Percentiles rank a stretch among this genome's conserved stretches.
phyloP scores from a whole-genome alignment of 2,329 filamentous ascomycete genomes.

The Alternaria rosae region DNA sequence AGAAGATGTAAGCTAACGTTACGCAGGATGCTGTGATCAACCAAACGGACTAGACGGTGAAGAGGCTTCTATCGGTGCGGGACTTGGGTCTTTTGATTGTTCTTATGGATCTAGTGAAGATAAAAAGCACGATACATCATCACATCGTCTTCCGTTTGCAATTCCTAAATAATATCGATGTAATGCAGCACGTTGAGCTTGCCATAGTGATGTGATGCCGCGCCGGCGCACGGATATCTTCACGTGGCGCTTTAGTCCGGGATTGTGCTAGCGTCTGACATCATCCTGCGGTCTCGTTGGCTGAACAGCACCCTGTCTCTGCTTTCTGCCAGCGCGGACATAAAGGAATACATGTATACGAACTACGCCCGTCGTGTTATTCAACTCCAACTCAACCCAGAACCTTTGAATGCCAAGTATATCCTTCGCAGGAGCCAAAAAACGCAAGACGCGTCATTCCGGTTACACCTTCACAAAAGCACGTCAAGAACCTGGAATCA shows the following conservation, averaged over 20 bases:
- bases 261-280: constrained; percentile 6
- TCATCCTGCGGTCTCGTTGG: constrained; percentile 5
- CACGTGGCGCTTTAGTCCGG: background rate
- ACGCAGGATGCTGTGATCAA: constrained; percentile 27
- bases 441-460: constrained; percentile 39
- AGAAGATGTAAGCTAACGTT: constrained; percentile 6
- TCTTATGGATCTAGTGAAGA: background rate
- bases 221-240: background rate
- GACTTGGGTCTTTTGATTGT: background rate
- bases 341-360: background rate
- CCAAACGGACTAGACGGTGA: constrained; percentile 7
- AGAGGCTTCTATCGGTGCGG: background rate
- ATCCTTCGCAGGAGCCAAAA: constrained; percentile 33
- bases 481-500: constrained; percentile 22
- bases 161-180: background rate
- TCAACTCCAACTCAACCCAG: background rate
- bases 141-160: accelerated
- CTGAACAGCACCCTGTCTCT: background rate
- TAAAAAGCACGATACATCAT: background rate
- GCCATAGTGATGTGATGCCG: background rate
- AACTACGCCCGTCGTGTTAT: background rate
- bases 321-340: background rate
- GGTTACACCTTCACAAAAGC: constrained; percentile 32
- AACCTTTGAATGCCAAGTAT: constrained; percentile 31
- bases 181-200: background rate